Conservation (phyloP, 495 filamentous ascomycete species). For the Podospora conica region DNA sequence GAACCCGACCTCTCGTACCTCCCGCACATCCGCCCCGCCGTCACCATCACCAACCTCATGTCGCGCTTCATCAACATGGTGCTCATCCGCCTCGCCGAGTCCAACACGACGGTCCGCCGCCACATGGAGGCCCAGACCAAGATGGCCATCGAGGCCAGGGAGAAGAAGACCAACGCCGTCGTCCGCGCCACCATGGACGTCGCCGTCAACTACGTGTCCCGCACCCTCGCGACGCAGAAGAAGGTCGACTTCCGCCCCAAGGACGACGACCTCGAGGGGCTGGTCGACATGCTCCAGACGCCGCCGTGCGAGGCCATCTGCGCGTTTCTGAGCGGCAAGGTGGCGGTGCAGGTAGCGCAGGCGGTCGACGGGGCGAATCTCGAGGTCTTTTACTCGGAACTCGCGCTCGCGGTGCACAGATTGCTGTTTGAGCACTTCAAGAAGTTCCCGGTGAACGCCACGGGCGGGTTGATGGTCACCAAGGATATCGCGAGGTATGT, state of each 20-base stretch:
- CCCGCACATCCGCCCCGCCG: conserved; percentile 66
- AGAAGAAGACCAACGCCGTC: conserved; percentile 81
- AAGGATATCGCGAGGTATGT: conserved; percentile 94
- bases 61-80: conserved; percentile 83
- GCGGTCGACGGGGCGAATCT: conserved; percentile 76
- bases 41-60: conserved; percentile 89
- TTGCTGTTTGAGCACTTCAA: conserved; percentile 90
- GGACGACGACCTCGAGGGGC: conserved; percentile 67
- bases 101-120: conserved; percentile 81
- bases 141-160: conserved; percentile 65
- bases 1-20: conserved; percentile 90
- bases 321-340: conserved; percentile 60
- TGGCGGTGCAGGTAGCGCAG: conserved; percentile 52
- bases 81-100: conserved; percentile 79
- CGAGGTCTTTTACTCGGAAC: conserved; percentile 71
- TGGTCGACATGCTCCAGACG: conserved; percentile 79
- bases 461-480: conserved; percentile 88
- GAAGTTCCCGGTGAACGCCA: conserved; percentile 82
- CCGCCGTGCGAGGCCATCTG: conserved; percentile 73
- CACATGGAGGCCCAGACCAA: conserved; percentile 84
- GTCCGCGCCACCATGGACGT: conserved; percentile 83
- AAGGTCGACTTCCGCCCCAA: conserved; percentile 89
- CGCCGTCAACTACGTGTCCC: conserved; percentile 68
- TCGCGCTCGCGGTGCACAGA: conserved; percentile 68
- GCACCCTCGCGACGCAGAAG: conserved; percentile 72